Evolutionary conservation across 148 eudicot species (phyloP).

Genomic region (Rhododendron ovatum): DNA sequence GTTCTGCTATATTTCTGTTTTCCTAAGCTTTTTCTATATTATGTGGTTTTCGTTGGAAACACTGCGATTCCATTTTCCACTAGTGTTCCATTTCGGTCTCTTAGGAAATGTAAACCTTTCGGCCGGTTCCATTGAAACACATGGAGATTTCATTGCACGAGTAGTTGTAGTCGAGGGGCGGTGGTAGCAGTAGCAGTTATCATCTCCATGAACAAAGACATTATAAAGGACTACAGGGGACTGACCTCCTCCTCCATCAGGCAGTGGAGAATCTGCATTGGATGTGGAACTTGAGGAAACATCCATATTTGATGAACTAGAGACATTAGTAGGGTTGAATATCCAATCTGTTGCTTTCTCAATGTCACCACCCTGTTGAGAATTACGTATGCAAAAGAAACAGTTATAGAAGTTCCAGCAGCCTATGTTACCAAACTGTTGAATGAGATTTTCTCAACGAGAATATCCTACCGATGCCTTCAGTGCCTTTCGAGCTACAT

Average conservation of each 20-base stretch:
- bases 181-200: not conserved
- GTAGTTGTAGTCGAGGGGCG: not conserved
- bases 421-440: not conserved
- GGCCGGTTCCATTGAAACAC: not conserved
- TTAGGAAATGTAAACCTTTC: not conserved
- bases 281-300: slow-evolving; percentile 41
- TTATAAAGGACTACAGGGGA: slow-evolving; percentile 14
- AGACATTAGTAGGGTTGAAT: slow-evolving; percentile 50
- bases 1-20: not conserved
- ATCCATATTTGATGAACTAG: slow-evolving; percentile 57
- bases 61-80: not conserved
- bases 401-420: not conserved
- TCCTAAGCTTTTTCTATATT: not conserved
- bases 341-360: slow-evolving; percentile 98
- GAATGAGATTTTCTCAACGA: not conserved
- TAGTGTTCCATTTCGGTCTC: not conserved
- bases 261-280: slow-evolving; percentile 48
- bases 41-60: not conserved
- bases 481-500: slow-evolving; percentile 70
- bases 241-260: slow-evolving; percentile 97
- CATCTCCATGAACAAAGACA: not conserved
- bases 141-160: not conserved
- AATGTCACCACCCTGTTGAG: slow-evolving; percentile 75
- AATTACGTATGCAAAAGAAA: slow-evolving; percentile 6
- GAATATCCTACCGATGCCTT: slow-evolving; percentile 54